Conservation (phyloP, 2,329 filamentous ascomycete species). For the Colletotrichum karsti region DNA sequence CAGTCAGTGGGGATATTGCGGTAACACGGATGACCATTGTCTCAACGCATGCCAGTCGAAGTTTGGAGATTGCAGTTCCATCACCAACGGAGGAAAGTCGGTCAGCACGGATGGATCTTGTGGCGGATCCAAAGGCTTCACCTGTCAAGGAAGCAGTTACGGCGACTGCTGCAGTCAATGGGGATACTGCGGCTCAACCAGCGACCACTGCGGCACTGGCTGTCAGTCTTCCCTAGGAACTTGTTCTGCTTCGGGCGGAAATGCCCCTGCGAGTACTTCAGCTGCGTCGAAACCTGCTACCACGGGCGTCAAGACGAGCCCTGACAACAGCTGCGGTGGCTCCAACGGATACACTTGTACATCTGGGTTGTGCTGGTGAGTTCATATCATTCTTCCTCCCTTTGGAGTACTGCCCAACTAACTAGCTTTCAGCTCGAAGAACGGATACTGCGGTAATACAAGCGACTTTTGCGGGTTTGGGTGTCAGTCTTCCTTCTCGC, state of each 20-base stretch:
- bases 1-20: conserved; percentile 31
- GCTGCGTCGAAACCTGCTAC: background rate
- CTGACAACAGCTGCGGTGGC: conserved; percentile 51
- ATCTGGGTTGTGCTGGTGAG: conserved; percentile 27
- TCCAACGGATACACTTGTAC: conserved; percentile 47
- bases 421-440: background rate
- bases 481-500: conserved; percentile 15
- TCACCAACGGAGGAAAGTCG: conserved; percentile 6
- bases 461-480: conserved; percentile 30
- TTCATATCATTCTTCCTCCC: background rate
- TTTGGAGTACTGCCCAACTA: background rate
- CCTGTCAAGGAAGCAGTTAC: conserved; percentile 9
- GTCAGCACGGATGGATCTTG: conserved; percentile 18
- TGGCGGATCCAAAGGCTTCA: conserved; percentile 9
- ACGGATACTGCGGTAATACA: conserved; percentile 28
- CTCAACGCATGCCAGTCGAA: conserved; percentile 24
- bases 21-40: conserved; percentile 26
- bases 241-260: conserved; percentile 6
- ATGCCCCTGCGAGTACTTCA: conserved; percentile 2
- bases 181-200: conserved; percentile 30
- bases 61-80: conserved; percentile 30
- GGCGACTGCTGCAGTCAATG: conserved; percentile 31
- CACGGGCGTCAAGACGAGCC: conserved; percentile 2
- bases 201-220: conserved; percentile 30
- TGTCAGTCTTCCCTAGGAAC: conserved; percentile 18